Evolutionary conservation across 805 yeast genomes (phyloP).

Genomic region (Candida ortonii): DNA sequence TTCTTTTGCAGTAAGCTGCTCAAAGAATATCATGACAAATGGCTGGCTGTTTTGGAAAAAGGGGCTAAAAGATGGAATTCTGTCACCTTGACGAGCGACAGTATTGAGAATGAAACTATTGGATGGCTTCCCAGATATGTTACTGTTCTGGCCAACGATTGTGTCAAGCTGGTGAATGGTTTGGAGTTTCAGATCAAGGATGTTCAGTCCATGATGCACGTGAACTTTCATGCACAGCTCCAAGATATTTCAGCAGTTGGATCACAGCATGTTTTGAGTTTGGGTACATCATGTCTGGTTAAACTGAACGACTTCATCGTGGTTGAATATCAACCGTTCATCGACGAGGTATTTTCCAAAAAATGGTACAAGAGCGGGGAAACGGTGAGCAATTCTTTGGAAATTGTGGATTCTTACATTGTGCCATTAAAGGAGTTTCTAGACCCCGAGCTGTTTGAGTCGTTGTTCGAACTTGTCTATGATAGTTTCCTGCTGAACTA

Average conservation of each 20-base stretch:
- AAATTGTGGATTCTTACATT: constrained; percentile 28
- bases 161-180: constrained; percentile 31
- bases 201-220: constrained; percentile 21
- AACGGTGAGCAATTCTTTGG: constrained; percentile 25
- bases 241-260: constrained; percentile 17
- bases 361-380: constrained; percentile 31
- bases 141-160: constrained; percentile 31
- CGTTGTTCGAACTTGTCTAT: constrained; percentile 32
- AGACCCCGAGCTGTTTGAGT: constrained; percentile 29
- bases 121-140: constrained; percentile 32
- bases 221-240: constrained; percentile 23
- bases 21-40: constrained; percentile 20
- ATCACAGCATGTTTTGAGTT: constrained; percentile 20
- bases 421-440: constrained; percentile 29
- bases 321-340: constrained; percentile 24
- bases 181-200: constrained; percentile 23
- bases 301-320: constrained; percentile 26
- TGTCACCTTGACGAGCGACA: constrained; percentile 6
- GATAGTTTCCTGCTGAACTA: constrained; percentile 40
- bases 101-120: constrained; percentile 17
- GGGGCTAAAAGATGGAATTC: constrained; percentile 20
- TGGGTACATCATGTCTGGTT: constrained; percentile 29
- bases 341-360: constrained; percentile 26
- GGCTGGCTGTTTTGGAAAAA: constrained; percentile 20
- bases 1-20: constrained; percentile 25